Base-by-base conservation (phyloP, 208 protist species). In the Wallacemonas sp. region DNA sequence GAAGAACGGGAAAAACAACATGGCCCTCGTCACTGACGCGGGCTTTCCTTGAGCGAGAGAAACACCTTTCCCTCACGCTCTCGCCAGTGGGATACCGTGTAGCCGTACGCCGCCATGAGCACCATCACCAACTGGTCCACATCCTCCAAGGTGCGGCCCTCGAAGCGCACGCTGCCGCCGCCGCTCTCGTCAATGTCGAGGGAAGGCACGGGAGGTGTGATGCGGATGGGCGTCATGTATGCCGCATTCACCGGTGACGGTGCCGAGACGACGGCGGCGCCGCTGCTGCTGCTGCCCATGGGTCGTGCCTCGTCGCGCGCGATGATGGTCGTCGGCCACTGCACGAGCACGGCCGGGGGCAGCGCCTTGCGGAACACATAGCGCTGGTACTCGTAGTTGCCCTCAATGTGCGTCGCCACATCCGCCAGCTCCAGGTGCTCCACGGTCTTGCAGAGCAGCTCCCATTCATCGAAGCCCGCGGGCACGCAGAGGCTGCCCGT, bases 31-130 rank as follows among this genome's bases (percentile, higher is more conserved):
- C 36, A 41, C 36, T 41, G 10, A 41, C 14, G 36, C 14, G 59
- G 11, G 10, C 0, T 48, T 14, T 46, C 42, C 41, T 33, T 33
- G 32, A 92, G 67, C 32, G 68, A 70, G 20, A 89, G 59, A 67
- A 86, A 75, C 29, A 88, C 80, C 32, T 74, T 76, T 1, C 86
- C 83, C 20, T 82, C 76, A 8, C 61, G 31, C 20, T 83, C 72
- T 38, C 80, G 72, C 81, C 81, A 93, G 71, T 91, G 79, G 69
- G 89, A 76, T n/a, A 91, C 73, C 7, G 59, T 66, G 63, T 87
- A 91, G 25, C 82, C 82, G 62, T 91, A 90, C 7, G 76, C 81
- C 5, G 75, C 74, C 38, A 90, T 65, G 38, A 90, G 52, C 28
- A 80, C 74, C n/a, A 76, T 78, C 28, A 87, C 67, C 2, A 91